Evolutionary conservation across 2,329 filamentous ascomycete species (phyloP).

Genomic region (Epichloe coenophiala): DNA sequence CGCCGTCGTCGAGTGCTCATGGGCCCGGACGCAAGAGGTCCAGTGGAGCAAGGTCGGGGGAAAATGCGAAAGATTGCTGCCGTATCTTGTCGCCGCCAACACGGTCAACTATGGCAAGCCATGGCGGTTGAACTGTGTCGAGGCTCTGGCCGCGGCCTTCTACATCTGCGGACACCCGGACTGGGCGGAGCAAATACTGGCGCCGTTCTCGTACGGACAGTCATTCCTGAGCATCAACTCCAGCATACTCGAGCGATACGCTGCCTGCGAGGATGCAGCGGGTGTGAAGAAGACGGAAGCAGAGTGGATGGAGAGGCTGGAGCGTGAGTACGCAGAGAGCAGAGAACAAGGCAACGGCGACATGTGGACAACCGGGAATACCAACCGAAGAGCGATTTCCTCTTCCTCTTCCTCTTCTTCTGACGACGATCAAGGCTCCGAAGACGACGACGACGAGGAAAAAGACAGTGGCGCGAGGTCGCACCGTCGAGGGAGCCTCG

Average conservation of each 20-base stretch:
- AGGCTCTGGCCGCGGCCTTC: slow-evolving; percentile 85
- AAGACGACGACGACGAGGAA: slow-evolving; percentile 29
- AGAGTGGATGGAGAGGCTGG: slow-evolving; percentile 79
- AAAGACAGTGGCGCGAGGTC: slow-evolving; percentile 23
- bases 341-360: slow-evolving; percentile 58
- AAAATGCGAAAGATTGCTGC: slow-evolving; percentile 84
- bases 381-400: slow-evolving; percentile 50
- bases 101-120: slow-evolving; percentile 95
- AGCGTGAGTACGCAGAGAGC: slow-evolving; percentile 76
- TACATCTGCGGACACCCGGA: slow-evolving; percentile 83
- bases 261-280: slow-evolving; percentile 62
- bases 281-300: slow-evolving; percentile 74
- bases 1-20: slow-evolving; percentile 93
- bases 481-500: slow-evolving; percentile 31
- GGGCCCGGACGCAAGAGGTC: slow-evolving; percentile 84
- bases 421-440: slow-evolving; percentile 29
- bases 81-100: slow-evolving; percentile 93
- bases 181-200: slow-evolving; percentile 76
- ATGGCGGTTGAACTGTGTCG: slow-evolving; percentile 89
- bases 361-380: slow-evolving; percentile 84
- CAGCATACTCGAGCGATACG: slow-evolving; percentile 69
- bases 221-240: slow-evolving; percentile 87
- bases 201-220: slow-evolving; percentile 75
- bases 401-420: too few species aligned
- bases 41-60: slow-evolving; percentile 81